A percentile compares a stretch with the other conserved stretches of the same genome.
phyloP scores from a whole-genome alignment of 2,329 filamentous ascomycete genomes.

The Aspergillus pseudoglaucus region DNA sequence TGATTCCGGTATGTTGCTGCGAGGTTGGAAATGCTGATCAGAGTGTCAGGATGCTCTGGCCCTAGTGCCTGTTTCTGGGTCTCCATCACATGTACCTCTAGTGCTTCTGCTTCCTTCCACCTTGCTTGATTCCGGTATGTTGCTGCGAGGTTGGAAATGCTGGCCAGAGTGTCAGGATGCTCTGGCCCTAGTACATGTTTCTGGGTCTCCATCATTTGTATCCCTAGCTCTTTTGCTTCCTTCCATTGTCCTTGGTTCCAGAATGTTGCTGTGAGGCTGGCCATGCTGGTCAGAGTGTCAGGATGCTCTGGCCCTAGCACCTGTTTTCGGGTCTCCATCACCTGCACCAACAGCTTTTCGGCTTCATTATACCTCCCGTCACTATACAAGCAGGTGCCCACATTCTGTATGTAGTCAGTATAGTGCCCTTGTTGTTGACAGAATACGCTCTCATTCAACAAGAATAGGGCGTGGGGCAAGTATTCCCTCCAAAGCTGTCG shows the following conservation, averaged over 20 bases:
- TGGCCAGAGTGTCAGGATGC: background rate
- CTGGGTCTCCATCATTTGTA: constrained; percentile 3
- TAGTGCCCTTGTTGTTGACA: no score
- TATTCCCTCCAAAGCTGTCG: background rate
- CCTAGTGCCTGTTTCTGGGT: constrained; percentile 1
- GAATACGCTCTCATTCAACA: no score
- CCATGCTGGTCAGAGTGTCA: no score
- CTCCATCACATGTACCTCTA: background rate
- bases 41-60: constrained; percentile 1
- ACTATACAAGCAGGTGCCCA: no score
- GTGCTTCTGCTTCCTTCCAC: background rate
- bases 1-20: background rate
- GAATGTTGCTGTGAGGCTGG: no score
- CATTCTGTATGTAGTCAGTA: no score
- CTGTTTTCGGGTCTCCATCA: background rate
- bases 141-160: background rate
- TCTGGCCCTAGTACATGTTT: background rate
- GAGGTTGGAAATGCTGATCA: background rate
- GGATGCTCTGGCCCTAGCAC: background rate
- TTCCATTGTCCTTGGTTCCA: background rate
- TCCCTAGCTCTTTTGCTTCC: constrained; percentile 5
- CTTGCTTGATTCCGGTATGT: background rate
- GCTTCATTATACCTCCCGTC: no score
- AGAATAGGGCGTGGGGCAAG: background rate
- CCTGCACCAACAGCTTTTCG: no score